Percentiles rank a stretch among this genome's conserved stretches.
Evolutionary conservation across 2,329 filamentous ascomycete genomes (phyloP).

Genomic region (Fusarium nygamai): DNA sequence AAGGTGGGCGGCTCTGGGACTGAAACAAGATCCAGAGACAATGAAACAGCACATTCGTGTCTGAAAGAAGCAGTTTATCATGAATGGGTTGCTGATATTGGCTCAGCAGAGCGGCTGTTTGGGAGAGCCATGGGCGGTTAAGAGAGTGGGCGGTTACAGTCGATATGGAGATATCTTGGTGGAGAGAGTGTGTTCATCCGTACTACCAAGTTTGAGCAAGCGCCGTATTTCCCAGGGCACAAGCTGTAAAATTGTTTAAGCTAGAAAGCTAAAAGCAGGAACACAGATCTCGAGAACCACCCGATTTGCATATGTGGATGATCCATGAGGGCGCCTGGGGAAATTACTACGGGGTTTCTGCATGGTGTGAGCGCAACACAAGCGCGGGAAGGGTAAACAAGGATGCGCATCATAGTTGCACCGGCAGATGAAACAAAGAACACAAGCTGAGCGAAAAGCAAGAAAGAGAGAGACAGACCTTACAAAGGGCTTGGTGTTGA

Average conservation of each 20-base stretch:
- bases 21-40: conserved; percentile 49
- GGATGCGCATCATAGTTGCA: conserved; percentile 36
- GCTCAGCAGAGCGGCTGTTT: conserved; percentile 60
- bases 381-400: conserved; percentile 8
- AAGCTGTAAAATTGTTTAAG: background rate
- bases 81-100: conserved; percentile 61
- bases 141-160: conserved; percentile 38
- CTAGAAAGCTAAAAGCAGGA: background rate
- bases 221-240: conserved; percentile 16
- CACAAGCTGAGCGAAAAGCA: background rate
- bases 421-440: conserved; percentile 20
- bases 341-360: conserved; percentile 43
- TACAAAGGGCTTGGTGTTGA: conserved; percentile 33
- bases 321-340: conserved; percentile 29
- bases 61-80: conserved; percentile 55
- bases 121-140: conserved; percentile 43
- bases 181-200: conserved; percentile 11
- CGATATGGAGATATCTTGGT: conserved; percentile 1
- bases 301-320: conserved; percentile 33
- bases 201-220: conserved; percentile 39
- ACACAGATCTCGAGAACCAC: conserved; percentile 38
- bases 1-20: conserved; percentile 41
- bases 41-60: conserved; percentile 65
- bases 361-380: conserved; percentile 32
- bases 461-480: background rate